Conservation (phyloP, 768 basidiomycete genomes). For the Lentinus tigrinus region DNA sequence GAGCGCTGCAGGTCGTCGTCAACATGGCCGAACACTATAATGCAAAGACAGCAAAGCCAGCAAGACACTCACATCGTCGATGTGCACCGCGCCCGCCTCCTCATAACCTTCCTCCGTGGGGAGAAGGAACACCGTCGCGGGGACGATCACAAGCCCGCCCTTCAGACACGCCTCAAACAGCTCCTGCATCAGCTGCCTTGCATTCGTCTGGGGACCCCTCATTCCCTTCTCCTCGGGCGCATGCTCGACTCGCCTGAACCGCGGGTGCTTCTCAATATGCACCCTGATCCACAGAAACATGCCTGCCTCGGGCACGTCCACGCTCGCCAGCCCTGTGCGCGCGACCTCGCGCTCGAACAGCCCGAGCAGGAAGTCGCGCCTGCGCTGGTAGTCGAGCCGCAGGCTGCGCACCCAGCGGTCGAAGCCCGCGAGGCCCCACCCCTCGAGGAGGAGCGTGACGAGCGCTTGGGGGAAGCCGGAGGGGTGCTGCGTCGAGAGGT, state of each 20-base stretch:
- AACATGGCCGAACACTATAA: background rate
- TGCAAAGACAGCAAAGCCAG: background rate
- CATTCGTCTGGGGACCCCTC: constrained; percentile 34
- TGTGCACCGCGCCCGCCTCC: constrained; percentile 17
- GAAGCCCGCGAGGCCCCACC: constrained; percentile 45
- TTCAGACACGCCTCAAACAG: constrained; percentile 41
- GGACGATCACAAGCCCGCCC: constrained; percentile 45
- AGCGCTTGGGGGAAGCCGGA: constrained; percentile 47
- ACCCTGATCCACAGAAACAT: constrained; percentile 58
- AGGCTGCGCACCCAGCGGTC: constrained; percentile 45
- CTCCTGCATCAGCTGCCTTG: constrained; percentile 44
- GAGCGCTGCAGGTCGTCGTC: constrained; percentile 30
- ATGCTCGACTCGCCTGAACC: constrained; percentile 23
- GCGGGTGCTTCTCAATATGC: constrained; percentile 41
- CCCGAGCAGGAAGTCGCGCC: constrained; percentile 47
- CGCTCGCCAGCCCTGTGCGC: constrained; percentile 31
- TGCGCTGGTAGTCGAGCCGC: constrained; percentile 47
- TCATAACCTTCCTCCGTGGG: constrained; percentile 26
- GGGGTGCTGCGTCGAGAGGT: constrained; percentile 46
- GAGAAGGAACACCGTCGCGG: constrained; percentile 43
- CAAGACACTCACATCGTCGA: constrained; percentile 40
- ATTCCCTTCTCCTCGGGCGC: background rate
- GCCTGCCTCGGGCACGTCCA: constrained; percentile 38
- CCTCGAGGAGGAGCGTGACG: constrained; percentile 41
- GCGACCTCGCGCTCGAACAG: constrained; percentile 34